Percentiles rank a stretch among this genome's conserved stretches.
Evolutionary conservation across 345 rosid species (phyloP).

Genomic region (Durio zibethinus): DNA sequence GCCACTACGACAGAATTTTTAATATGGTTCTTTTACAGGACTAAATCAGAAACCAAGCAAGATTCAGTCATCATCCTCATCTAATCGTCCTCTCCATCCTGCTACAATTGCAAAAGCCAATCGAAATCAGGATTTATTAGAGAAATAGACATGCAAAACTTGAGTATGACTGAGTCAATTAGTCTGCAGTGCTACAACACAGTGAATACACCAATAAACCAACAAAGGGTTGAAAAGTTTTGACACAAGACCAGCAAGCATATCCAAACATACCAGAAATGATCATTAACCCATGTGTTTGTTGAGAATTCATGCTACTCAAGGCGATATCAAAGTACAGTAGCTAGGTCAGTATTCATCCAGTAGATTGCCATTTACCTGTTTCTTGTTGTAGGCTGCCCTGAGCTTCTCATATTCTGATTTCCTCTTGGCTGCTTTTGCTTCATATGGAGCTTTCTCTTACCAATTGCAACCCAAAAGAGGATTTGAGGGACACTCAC

Average conservation of each 20-base stretch:
- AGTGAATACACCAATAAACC: neutral
- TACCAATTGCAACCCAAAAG: constrained; percentile 18
- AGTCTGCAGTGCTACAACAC: neutral
- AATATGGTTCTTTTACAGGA: neutral
- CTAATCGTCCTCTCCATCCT: constrained; percentile 27
- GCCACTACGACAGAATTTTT: neutral
- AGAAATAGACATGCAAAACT: neutral
- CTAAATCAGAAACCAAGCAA: neutral
- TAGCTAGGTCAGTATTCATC: neutral
- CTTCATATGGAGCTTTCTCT: constrained; percentile 88
- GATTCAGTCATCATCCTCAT: constrained; percentile 35
- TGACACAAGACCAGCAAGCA: neutral
- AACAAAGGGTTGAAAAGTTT: neutral
- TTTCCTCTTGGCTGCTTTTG: constrained; percentile 81
- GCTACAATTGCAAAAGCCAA: constrained; percentile 14
- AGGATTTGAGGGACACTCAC: neutral
- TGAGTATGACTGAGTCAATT: neutral
- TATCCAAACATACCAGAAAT: neutral
- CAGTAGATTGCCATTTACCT: constrained; percentile 35
- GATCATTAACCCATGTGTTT: neutral
- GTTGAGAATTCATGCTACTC: neutral
- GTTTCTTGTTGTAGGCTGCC: constrained; percentile 77
- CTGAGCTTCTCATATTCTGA: constrained; percentile 69
- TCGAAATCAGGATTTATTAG: neutral
- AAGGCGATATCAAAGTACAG: neutral